Base-by-base conservation (phyloP, 345 rosid genomes). In the Sonneratia caseolaris region DNA sequence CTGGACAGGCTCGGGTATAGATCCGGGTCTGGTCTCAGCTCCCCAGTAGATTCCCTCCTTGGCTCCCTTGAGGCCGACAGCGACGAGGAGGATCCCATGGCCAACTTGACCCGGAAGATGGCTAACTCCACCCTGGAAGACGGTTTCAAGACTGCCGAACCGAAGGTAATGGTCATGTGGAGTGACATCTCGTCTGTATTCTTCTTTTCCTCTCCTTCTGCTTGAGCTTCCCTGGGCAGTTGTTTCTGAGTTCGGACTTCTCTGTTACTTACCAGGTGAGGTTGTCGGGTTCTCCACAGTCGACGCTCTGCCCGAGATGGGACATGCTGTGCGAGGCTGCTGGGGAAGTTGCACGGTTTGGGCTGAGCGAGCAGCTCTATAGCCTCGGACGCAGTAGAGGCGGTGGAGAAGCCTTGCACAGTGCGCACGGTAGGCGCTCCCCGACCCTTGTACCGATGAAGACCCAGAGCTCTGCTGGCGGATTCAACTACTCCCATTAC, bases 31-130 rank as follows among this genome's bases (percentile, higher is more conserved):
- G 86, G 79, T 79, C 84, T 83, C 56, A 81, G 81, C 49, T 88
- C 91, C 14, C 90, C 96, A 21, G 84, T 84, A 24, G 93, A 82
- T 73, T 87, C 96, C 3, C 79, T 76, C 24, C 69, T 84, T 0
- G 83, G 89, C 3, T 90, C 93, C 32, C 74, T 84, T 3, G 91
- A 86, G 70, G 82, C 85, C 10, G 91, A 86, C 77, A 80, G 82
- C 67, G 96, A 84, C 22, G 92, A 92, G 66, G 90, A 86, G 47
- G 83, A 76, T 59, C 83, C 42, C 57, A 8, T 75, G 45, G 74
- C 74, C 71, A 70, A 71, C 38, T 42, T 75, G 66, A 51, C 74
- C 47, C 70, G 70, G 35, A 71, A 36, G 64, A 64, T 75, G 64
- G 70, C 73, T 10, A 56, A 32, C 59, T 66, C 78, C 36, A 47